Base-by-base conservation (phyloP, 1,139 yeast species). In the Geotrichum aggregatum region DNA sequence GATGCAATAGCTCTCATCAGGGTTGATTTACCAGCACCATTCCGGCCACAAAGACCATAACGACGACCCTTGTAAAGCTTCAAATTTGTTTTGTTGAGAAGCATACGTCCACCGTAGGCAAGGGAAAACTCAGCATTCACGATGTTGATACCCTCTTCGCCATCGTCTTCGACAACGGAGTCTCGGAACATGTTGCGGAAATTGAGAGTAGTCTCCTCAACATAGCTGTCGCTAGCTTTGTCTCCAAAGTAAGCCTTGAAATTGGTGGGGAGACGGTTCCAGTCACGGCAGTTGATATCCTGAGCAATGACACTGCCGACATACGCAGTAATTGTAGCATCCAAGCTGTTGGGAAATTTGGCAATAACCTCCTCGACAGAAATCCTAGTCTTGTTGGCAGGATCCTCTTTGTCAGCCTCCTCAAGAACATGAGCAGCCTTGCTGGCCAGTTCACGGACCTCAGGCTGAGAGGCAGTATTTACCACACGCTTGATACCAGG, bases 21-120 rank as follows among this genome's bases (percentile, higher is more conserved):
- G 18, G 98, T 92, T 16, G 97, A 88, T 71, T 92, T 92, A 75
- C 98, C 98, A 55, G 97, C 97, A 79, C 98, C 98, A 70, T 92
- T 92, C 73, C 98, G 82, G 66, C 98, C 98, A 76, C 97, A 89
- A 59, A 92, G 79, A 75, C 98, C 98, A 67, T 92, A 92, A 70
- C 98, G 82, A 71, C 87, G 97, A 62, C 98, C 98, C 74, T 91
- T 89, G 64, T 87, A 76, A 56, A 92, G 78, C 66, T 96, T 80
- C 67, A 92, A 75, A 58, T 78, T 84, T 52, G 98, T 91, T 73
- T 92, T 91, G 78, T 91, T 92, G 64, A 92, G 76, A 63, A 92
- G 79, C 97, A 92, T 92, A 73, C 98, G 84, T 40, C 96, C 87
- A 72, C 98, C 98, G 68, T 92, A 92, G 36, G 98, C 98, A 60